Conservation (phyloP, 2,329 filamentous ascomycete species). For the Penicillium sclerotigenum region DNA sequence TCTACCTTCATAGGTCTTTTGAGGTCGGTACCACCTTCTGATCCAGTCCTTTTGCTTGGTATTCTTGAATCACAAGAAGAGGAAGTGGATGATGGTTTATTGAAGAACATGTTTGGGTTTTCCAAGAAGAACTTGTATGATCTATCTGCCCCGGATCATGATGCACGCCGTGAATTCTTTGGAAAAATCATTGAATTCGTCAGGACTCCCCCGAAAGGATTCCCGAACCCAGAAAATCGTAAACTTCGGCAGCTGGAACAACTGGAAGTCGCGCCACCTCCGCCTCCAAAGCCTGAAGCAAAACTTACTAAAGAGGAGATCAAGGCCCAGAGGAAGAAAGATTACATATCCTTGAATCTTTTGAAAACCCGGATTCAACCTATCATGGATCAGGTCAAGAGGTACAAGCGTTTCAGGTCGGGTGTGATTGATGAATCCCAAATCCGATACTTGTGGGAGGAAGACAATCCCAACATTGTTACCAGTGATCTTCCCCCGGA, state of each 20-base stretch:
- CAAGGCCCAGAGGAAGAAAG: constrained; percentile 74
- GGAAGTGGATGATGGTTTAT: constrained; percentile 60
- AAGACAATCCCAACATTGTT: constrained; percentile 68
- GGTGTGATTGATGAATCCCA: constrained; percentile 70
- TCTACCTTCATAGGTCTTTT: constrained; percentile 81
- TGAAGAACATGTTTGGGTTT: constrained; percentile 79
- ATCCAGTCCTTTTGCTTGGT: constrained; percentile 84
- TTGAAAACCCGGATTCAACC: constrained; percentile 87
- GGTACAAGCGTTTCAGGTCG: constrained; percentile 82
- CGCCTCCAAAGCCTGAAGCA: constrained; percentile 60
- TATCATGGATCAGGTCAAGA: constrained; percentile 97
- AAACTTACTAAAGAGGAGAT: constrained; percentile 73
- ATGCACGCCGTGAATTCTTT: constrained; percentile 75
- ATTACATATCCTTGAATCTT: constrained; percentile 78
- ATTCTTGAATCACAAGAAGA: constrained; percentile 69
- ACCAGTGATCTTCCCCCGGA: constrained; percentile 59
- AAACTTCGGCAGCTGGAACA: constrained; percentile 80
- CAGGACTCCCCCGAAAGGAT: constrained; percentile 74
- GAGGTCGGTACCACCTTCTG: constrained; percentile 78
- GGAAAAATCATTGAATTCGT: constrained; percentile 70
- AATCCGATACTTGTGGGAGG: constrained; percentile 79
- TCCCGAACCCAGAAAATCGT: constrained; percentile 79
- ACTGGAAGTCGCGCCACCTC: constrained; percentile 70
- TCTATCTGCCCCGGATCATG: constrained; percentile 63
- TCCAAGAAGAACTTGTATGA: constrained; percentile 73